A percentile compares a stretch with the other conserved stretches of the same genome.
These are phyloP conservation scores for Wickerhamomyces hampshirensis DNA, from an alignment of 805 yeast genomes.

Conservation along the genomic window DNA sequence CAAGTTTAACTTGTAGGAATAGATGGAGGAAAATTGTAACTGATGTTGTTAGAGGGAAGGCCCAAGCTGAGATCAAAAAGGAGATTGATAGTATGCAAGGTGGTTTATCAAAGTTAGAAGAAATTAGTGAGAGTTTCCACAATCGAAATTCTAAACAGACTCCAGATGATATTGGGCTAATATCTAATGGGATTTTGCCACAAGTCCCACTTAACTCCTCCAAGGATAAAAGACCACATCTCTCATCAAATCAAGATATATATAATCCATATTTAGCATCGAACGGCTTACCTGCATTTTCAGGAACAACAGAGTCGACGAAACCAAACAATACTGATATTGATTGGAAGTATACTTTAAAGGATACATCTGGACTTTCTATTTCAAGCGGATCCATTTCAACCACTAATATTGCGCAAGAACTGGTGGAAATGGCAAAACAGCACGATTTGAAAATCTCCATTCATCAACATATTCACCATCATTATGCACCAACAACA, in stretches of 20 bases:
- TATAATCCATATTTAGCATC: not conserved
- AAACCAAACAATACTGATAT: slow-evolving; percentile 30
- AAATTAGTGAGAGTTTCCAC: slow-evolving; percentile 20
- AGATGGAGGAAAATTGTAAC: slow-evolving; percentile 88
- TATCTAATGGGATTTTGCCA: not conserved
- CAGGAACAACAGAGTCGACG: slow-evolving; percentile 10
- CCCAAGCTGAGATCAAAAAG: slow-evolving; percentile 45
- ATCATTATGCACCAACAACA: slow-evolving; percentile 48
- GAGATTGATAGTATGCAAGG: slow-evolving; percentile 54
- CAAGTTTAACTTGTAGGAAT: slow-evolving; percentile 85
- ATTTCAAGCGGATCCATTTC: slow-evolving; percentile 47
- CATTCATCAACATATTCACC: slow-evolving; percentile 83
- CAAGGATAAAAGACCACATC: slow-evolving; percentile 1
- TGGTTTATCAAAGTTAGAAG: slow-evolving; percentile 25
- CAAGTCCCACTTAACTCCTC: no score
- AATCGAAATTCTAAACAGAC: slow-evolving; percentile 8
- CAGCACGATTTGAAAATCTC: slow-evolving; percentile 54
- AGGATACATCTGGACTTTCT: slow-evolving; percentile 41
- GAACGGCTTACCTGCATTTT: not conserved
- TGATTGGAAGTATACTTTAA: slow-evolving; percentile 61
- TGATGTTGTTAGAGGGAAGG: slow-evolving; percentile 64
- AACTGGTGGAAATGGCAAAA: slow-evolving; percentile 57
- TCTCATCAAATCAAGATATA: not conserved
- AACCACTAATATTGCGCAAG: slow-evolving; percentile 49
- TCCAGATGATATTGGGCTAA: not conserved